phyloP scores from a whole-genome alignment of 371 early-diverging fungal species.

The Mortierella sp. region DNA sequence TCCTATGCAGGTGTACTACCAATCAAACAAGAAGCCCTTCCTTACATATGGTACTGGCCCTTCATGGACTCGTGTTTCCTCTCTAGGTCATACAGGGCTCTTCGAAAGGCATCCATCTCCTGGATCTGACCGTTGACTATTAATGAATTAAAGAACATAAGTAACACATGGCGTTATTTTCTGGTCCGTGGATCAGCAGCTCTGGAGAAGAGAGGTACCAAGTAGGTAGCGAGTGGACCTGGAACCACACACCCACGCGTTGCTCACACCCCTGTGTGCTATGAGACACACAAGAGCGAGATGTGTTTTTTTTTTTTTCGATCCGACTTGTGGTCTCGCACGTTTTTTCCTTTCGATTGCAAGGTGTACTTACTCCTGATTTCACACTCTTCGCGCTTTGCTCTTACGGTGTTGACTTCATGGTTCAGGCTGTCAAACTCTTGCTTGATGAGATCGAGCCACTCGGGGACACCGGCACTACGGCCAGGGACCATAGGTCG shows the following conservation, averaged over 20 bases:
- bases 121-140: conserved; percentile 50
- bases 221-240: no score
- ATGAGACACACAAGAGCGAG: no score
- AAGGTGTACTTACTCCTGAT: conserved; percentile 85
- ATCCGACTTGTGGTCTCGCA: no score
- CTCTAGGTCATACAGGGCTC: conserved; percentile 52
- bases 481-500: conserved; percentile 79
- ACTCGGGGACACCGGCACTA: conserved; percentile 72
- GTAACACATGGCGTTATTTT: not conserved
- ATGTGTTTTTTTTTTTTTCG: no score
- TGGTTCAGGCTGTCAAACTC: conserved; percentile 87
- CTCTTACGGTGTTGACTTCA: conserved; percentile 77
- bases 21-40: conserved; percentile 10
- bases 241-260: no score
- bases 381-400: conserved; percentile 89
- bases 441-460: conserved; percentile 83
- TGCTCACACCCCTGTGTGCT: no score
- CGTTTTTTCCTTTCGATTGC: no score
- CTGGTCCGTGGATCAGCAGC: no score
- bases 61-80: conserved; percentile 53
- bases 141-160: not conserved
- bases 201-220: no score
- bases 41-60: conserved; percentile 52
- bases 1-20: not conserved
- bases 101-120: conserved; percentile 52